These are phyloP conservation scores for Glycine tomentella DNA, from an alignment of 306 rosid species.

Conservation along the genomic window DNA sequence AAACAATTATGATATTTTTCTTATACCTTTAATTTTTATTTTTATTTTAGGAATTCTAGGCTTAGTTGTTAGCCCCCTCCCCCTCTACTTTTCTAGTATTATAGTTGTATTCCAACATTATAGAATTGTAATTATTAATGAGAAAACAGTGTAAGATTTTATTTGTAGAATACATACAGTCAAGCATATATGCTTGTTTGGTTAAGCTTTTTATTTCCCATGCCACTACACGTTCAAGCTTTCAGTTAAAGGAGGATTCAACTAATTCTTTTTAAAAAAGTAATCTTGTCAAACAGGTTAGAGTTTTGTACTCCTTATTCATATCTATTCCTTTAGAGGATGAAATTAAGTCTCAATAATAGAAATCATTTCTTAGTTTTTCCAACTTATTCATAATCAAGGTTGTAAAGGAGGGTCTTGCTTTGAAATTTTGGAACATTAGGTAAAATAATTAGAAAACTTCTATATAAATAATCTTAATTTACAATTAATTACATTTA, in stretches of 20 bases:
- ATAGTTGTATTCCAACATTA: slow-evolving; percentile 1
- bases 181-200: not conserved
- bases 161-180: not conserved
- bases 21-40: not conserved
- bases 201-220: no score
- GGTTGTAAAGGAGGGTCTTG: not conserved
- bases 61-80: not conserved
- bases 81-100: not conserved
- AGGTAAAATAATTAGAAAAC: not conserved
- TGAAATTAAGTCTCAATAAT: not conserved
- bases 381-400: not conserved
- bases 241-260: not conserved
- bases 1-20: slow-evolving; percentile 12
- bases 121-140: not conserved
- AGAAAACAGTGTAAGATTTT: not conserved
- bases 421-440: not conserved
- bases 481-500: not conserved
- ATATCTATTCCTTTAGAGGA: not conserved
- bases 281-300: not conserved
- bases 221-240: not conserved
- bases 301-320: not conserved
- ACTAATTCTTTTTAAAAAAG: not conserved
- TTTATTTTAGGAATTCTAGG: slow-evolving; percentile 27
- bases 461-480: not conserved
- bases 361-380: not conserved